Conservation (phyloP, 352 stramenopile species). For the Phytophthora colocasiae region DNA sequence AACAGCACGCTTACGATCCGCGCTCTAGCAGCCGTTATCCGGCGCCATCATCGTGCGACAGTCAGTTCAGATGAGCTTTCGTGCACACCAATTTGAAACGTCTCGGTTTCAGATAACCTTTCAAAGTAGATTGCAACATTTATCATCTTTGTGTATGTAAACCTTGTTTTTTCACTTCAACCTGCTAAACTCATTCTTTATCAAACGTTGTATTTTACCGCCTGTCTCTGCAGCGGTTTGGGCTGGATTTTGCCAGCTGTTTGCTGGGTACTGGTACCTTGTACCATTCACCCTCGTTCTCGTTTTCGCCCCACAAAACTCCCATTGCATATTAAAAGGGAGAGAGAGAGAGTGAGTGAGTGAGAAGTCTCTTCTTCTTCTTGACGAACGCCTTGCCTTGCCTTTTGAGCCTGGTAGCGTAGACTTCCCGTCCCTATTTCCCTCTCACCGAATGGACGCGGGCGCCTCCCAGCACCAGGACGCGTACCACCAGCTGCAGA, state of each 20-base stretch:
- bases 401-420: no score
- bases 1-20: slow-evolving; percentile 3
- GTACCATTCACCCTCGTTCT: not conserved
- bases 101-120: not conserved
- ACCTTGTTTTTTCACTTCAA: not conserved
- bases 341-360: not conserved
- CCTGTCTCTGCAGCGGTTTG: slow-evolving; percentile 1
- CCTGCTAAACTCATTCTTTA: not conserved
- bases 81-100: not conserved
- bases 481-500: slow-evolving; percentile 48
- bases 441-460: slow-evolving; percentile 33
- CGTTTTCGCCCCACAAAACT: slow-evolving; percentile 6
- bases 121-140: not conserved
- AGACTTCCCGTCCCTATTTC: no score
- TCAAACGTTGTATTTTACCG: not conserved
- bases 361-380: not conserved
- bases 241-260: slow-evolving; percentile 13
- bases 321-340: slow-evolving; percentile 7
- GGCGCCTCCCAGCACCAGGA: slow-evolving; percentile 25
- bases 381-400: not conserved
- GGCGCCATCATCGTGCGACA: slow-evolving; percentile 13
- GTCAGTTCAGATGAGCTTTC: slow-evolving; percentile 1
- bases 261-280: slow-evolving; percentile 3
- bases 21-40: not conserved
- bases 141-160: not conserved